Percentiles rank a stretch among this genome's conserved stretches.
phyloP scores from a whole-genome alignment of 306 rosid genomes.

The Luffa acutangula region DNA sequence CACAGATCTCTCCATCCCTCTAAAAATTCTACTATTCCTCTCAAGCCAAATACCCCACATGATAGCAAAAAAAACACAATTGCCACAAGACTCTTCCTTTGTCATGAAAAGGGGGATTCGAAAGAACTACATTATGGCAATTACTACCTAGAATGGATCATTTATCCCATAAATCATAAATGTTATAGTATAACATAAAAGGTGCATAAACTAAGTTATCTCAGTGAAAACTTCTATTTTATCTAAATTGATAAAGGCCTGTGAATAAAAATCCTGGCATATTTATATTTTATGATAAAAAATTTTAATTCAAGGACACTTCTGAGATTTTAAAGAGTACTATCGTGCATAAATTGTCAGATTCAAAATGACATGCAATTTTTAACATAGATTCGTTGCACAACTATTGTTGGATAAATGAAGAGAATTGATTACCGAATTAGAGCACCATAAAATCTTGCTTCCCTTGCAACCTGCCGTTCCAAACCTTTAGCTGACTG shows the following conservation, averaged over 20 bases:
- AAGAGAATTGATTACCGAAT: slow-evolving; percentile 48
- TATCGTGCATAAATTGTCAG: neutral
- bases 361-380: neutral
- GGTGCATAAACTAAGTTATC: neutral
- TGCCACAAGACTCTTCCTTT: too few relatives aligned
- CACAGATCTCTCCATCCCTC: too few relatives aligned
- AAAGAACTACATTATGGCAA: neutral
- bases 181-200: neutral
- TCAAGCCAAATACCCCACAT: too few relatives aligned
- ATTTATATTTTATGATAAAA: neutral
- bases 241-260: neutral
- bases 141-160: neutral
- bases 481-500: slow-evolving; percentile 91
- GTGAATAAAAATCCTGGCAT: neutral
- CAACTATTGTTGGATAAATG: neutral
- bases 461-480: slow-evolving; percentile 83
- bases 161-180: neutral
- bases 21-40: too few relatives aligned
- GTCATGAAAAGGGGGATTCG: too few relatives aligned
- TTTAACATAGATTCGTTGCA: neutral
- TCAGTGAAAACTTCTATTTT: neutral
- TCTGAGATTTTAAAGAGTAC: neutral
- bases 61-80: too few relatives aligned
- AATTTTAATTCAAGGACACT: neutral
- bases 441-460: slow-evolving; percentile 90